Base-by-base conservation (phyloP, 768 basidiomycete species). In the Lentinula sp. region DNA sequence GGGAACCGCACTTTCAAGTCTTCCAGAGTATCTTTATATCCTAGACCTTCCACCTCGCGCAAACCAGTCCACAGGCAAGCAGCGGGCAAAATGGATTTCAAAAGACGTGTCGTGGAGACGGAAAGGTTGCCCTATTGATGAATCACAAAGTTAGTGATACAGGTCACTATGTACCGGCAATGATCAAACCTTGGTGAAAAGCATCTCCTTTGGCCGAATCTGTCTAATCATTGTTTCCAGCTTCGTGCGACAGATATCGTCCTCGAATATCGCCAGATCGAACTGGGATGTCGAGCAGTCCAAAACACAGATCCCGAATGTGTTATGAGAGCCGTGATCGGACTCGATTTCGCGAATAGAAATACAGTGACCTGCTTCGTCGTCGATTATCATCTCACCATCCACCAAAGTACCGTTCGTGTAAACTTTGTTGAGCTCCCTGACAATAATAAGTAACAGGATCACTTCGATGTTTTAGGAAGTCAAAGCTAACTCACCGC, bases 241-340 rank as follows among this genome's bases (percentile, higher is more conserved):
- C 70, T 86, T 89, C 4, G 97, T 98, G 37, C 93, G 83, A 69
- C 91, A 95, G 11, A 93, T 80, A 70, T 99, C 97, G 66, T 99
- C 97, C 61, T 89, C 84, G 71, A 98, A 97, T 0, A 82, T 79
- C 59, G 91, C 90, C 68, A 99, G 70, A 68, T 93, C 88, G 78
- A 99, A 98, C 70, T 96, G 91, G 49, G 93, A 95, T 0, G 97
- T 99, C 3, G 97, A 84, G 62, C 94, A 95, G 70, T 99, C 97
- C 66, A 98, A 73, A 7, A 95, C 87, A 69, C 93, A 96, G 45
- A 98, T 75, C 0, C 97, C 97, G 67, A 97, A 98, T 23, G 77
- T 80, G 57, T 85, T 82, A 15, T 72, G 71, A 4, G 70, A 62
- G 6, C 72, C 75, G 45, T 81, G 79, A 23, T 73, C 75, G 18